Evolutionary conservation across 106 monocot species (phyloP), one percentile per base, ranked within the genome.

Genomic region (Platanthera zijinensis): DNA sequence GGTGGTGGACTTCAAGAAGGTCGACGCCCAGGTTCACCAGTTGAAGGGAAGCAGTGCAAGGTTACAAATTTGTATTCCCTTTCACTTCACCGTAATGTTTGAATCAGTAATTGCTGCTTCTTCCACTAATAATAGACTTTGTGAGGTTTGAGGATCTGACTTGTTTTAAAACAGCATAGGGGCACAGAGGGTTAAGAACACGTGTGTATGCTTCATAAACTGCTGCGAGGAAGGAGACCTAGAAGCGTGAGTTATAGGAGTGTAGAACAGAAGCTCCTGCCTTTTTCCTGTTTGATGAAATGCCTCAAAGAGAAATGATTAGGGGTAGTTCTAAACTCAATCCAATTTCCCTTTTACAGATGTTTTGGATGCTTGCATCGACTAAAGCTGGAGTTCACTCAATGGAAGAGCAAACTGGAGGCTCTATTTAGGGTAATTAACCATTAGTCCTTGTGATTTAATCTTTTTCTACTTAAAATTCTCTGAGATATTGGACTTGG

Each of bases 1-100:
- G 10, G 51, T 67, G 67, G 87, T 87, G 56, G 85, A 89, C 80
- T 92, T 84, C 77, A 81, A 75, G 50, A 87, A 76, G 73, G 79
- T 89, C 6, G 87, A 87, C 76, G 83, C 82, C 50, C 68, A 84
- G 75, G 89, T 89, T 39, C 92, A 92, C 76, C 92, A 92, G 79
- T 75, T 92, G 51, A 92, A 89, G 75, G 92, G 92, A 8, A 83
- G 89, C 80, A 92, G 89, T 68, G 81, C 89, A 52, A 92, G 92
- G 92, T 91, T 6, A 14, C 39, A 69, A 39, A 46, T 5, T 5
- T 47, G 22, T 76, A 54, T 51, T 13, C 49, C 6, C 21, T 17
- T 67, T 28, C 9, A 13, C 32, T 14, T 74, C 51, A 68, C 0
- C 15, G 30, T 57, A 39, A 59, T 48, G 2, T 17, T 47, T 72